Conservation (phyloP, 2,329 filamentous ascomycete genomes). For the Aschersonia sp. region DNA sequence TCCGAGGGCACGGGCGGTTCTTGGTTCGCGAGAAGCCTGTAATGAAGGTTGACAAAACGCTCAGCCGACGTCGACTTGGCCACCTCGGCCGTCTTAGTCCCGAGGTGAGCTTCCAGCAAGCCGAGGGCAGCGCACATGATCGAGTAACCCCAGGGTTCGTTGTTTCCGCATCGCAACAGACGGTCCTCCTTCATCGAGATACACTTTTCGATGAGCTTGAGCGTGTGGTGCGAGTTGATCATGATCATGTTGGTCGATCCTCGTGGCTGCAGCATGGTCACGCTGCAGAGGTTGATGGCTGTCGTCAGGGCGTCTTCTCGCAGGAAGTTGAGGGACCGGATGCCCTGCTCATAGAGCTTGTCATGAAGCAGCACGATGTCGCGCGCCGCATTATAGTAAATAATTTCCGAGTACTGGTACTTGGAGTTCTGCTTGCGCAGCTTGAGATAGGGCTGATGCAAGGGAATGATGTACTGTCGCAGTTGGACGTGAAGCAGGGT, state of each 20-base stretch:
- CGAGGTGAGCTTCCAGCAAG: conserved; percentile 43
- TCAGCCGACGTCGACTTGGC: conserved; percentile 46
- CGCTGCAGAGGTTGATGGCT: conserved; percentile 45
- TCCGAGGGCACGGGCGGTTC: conserved; percentile 25
- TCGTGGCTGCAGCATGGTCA: conserved; percentile 44
- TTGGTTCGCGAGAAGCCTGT: conserved; percentile 40
- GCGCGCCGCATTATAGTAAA: conserved; percentile 47
- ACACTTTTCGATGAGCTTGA: conserved; percentile 46
- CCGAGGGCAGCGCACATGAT: conserved; percentile 48
- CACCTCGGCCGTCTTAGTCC: conserved; percentile 38
- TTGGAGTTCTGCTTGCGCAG: conserved; percentile 44
- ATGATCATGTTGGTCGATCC: conserved; percentile 47
- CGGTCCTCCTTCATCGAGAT: conserved; percentile 46
- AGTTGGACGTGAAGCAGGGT: conserved; percentile 46
- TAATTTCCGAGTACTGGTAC: conserved; percentile 47
- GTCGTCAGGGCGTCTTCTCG: conserved; percentile 45
- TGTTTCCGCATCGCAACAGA: conserved; percentile 45
- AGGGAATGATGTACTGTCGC: conserved; percentile 45
- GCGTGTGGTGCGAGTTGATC: conserved; percentile 44
- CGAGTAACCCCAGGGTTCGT: conserved; percentile 49
- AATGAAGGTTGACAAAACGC: conserved; percentile 43
- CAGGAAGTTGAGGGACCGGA: conserved; percentile 44
- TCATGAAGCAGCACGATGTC: conserved; percentile 49
- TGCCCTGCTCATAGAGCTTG: conserved; percentile 42
- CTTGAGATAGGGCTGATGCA: conserved; percentile 46